A percentile compares a stretch with the other conserved stretches of the same genome.
Conservation (phyloP, 768 basidiomycete genomes). For the Agaricus sinodeliciosus region DNA sequence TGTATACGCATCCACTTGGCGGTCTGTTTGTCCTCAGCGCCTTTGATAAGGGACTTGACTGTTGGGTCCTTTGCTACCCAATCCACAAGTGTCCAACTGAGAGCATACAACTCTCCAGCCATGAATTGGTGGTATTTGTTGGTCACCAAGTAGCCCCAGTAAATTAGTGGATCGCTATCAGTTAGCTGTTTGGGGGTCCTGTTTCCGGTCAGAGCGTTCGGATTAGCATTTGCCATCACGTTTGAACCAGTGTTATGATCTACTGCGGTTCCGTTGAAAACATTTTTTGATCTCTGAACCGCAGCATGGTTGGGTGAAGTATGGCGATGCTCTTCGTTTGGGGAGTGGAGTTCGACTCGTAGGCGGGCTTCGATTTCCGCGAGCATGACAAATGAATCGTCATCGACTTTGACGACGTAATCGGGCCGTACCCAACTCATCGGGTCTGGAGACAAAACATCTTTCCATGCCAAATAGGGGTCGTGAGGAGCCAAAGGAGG, state of each 20-base stretch:
- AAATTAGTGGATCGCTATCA: conserved; percentile 62
- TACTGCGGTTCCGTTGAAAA: background rate
- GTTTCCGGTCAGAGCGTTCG: conserved; percentile 5
- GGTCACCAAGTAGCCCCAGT: conserved; percentile 89
- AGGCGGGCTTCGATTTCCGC: conserved; percentile 90
- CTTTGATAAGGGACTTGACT: conserved; percentile 60
- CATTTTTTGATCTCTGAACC: background rate
- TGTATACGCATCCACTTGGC: conserved; percentile 89
- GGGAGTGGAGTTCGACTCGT: conserved; percentile 62
- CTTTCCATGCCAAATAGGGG: conserved; percentile 48
- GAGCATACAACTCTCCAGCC: conserved; percentile 90
- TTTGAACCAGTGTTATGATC: background rate
- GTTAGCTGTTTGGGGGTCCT: conserved; percentile 8
- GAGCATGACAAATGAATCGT: conserved; percentile 93
- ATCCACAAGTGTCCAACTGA: conserved; percentile 83
- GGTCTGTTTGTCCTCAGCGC: conserved; percentile 91
- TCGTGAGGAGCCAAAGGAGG: conserved; percentile 70
- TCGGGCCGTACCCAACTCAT: conserved; percentile 81
- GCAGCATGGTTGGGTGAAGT: conserved; percentile 1
- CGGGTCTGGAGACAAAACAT: conserved; percentile 34
- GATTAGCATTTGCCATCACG: background rate
- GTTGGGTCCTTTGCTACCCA: conserved; percentile 76
- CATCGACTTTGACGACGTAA: conserved; percentile 91
- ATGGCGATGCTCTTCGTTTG: conserved; percentile 17
- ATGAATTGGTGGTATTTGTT: conserved; percentile 86